Percentiles rank a stretch among this genome's conserved stretches.
phyloP scores from a whole-genome alignment of 176 grass and related monocot genomes.

The Juncus effusus region DNA sequence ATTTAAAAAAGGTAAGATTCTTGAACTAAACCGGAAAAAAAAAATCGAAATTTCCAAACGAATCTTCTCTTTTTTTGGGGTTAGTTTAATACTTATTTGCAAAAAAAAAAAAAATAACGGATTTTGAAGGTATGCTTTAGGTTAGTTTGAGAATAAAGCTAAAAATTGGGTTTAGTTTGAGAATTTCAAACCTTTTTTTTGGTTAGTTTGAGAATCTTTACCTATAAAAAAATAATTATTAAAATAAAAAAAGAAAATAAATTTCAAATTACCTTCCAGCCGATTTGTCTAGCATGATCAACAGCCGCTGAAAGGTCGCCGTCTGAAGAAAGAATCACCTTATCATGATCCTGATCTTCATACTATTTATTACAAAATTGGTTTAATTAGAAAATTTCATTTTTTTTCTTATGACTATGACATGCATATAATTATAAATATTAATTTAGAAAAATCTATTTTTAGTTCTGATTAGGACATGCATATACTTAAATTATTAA shows the following conservation, averaged over 20 bases:
- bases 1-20: too few relatives aligned
- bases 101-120: too few relatives aligned
- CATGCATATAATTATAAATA: background rate
- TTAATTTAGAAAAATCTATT: background rate
- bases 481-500: background rate
- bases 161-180: too few relatives aligned
- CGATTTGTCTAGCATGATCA: conserved; percentile 78
- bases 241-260: background rate
- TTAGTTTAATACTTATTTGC: too few relatives aligned
- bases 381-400: conserved; percentile 9
- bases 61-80: too few relatives aligned
- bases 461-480: too few relatives aligned
- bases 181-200: too few relatives aligned
- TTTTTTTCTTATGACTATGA: background rate
- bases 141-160: too few relatives aligned
- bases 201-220: background rate
- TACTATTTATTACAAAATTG: conserved; percentile 45
- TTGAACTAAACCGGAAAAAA: too few relatives aligned
- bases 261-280: conserved; percentile 68
- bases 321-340: conserved; percentile 85
- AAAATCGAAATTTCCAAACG: too few relatives aligned
- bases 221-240: background rate
- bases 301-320: conserved; percentile 78
- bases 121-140: too few relatives aligned
- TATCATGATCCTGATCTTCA: conserved; percentile 88